Base-by-base conservation (phyloP, 2,329 filamentous ascomycete genomes). In the Pseudogymnoascus sp. region DNA sequence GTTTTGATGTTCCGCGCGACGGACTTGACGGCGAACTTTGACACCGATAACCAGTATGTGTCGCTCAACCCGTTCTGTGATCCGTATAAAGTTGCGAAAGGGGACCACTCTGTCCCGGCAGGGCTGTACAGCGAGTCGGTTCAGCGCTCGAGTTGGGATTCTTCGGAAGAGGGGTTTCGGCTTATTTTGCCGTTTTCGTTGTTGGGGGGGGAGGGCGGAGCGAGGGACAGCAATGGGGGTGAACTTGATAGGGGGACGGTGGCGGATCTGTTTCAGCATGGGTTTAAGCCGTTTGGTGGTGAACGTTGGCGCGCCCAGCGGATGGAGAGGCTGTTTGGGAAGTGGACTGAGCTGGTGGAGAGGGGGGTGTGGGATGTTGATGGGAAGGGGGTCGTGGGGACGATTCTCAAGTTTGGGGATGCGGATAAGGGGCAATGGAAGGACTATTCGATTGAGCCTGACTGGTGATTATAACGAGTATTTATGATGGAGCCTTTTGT, bases 181-280 rank as follows among this genome's bases (percentile, higher is more conserved):
- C 53, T 66, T 13, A 17, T 66, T 19, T 40, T 65, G 21, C 65
- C 65, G 15, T 66, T 62, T 50, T 21, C 40, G 10, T 21, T 65
- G 13, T 15, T 6, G 3, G 21, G 21, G 11, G 62, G 47, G 10
- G 59, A 62, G 59, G 60, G 26, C 21, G 44, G 47, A 26, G 64
- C 60, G 21, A 47, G 19, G 17, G 62, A n/a, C 21, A 64, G 64
- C 31, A 26, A 53, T 35, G 64, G 62, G 47, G 10, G 64, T 61
- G 8, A 8, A 21, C 59, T 64, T 62, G 36, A 40, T 59, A 64
- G 38, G 61, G 66, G 47, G 36, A 13, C 8, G 7, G 21, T 40
- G 65, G 67, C 38, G 35, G 65, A 62, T 53, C 60, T 64, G 47
- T 65, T 62, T 64, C 62, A 65, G 40, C 60, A 67, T 19, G 59